Evolutionary conservation across 1,139 yeast genomes (phyloP).

Genomic region (Nakaseomyces kungkrabaensis): DNA sequence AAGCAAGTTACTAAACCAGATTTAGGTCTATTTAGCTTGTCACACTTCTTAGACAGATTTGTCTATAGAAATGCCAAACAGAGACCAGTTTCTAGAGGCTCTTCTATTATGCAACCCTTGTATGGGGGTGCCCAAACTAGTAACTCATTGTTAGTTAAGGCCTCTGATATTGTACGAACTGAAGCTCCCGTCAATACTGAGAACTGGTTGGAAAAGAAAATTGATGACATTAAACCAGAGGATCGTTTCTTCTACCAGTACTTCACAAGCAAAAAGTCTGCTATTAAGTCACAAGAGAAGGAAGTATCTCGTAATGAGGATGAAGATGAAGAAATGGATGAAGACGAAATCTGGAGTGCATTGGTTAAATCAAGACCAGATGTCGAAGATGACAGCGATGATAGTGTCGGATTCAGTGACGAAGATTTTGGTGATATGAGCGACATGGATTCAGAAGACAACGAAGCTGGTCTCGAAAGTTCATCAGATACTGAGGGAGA

Average conservation of each 20-base stretch:
- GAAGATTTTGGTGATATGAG: conserved; percentile 27
- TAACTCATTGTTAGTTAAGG: conserved; percentile 62
- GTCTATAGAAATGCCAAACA: conserved; percentile 89
- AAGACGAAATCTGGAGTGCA: conserved; percentile 84
- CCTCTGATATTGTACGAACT: conserved; percentile 40
- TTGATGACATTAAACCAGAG: conserved; percentile 67
- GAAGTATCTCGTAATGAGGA: conserved; percentile 30
- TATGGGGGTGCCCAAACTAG: conserved; percentile 69
- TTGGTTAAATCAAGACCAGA: conserved; percentile 78
- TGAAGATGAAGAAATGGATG: conserved; percentile 50
- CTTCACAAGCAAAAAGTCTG: conserved; percentile 53
- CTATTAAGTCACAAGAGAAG: conserved; percentile 30
- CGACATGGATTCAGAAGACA: conserved; percentile 28
- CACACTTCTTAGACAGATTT: conserved; percentile 90
- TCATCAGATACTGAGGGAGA: conserved; percentile 21
- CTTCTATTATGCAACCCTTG: conserved; percentile 94
- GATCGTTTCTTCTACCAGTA: conserved; percentile 87
- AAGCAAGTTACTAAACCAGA: conserved; percentile 61
- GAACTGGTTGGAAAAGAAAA: conserved; percentile 66
- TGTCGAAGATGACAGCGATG: conserved; percentile 54
- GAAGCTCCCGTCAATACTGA: conserved; percentile 68
- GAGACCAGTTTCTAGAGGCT: conserved; percentile 61
- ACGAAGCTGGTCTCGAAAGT: conserved; percentile 21
- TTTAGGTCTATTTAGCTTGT: conserved; percentile 72
- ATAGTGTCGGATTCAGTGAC: conserved; percentile 30